A percentile compares a stretch with the other conserved stretches of the same genome.
phyloP scores from a whole-genome alignment of 345 rosid species.

The Dipteronia sinensis region DNA sequence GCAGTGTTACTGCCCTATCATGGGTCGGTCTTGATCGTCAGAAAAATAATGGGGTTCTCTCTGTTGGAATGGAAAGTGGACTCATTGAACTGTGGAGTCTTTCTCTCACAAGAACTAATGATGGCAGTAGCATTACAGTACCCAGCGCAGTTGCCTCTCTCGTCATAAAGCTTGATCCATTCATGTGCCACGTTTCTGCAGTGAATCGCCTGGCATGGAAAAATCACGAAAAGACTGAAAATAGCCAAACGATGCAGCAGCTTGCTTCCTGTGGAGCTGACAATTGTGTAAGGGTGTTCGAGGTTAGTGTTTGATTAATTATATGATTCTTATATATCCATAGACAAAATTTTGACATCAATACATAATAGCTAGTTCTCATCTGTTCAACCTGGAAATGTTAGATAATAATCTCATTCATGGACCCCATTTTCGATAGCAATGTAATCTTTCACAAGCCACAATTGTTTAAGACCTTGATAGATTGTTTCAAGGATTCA shows the following conservation, averaged over 20 bases:
- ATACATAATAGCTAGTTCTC: neutral
- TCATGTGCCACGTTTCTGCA: conserved; percentile 77
- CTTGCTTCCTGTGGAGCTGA: conserved; percentile 91
- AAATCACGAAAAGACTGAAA: conserved; percentile 37
- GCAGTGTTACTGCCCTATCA: conserved; percentile 84
- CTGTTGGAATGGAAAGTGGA: conserved; percentile 85
- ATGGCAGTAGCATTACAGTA: conserved; percentile 19
- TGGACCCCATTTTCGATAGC: neutral
- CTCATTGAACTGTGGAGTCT: conserved; percentile 72
- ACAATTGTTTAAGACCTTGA: neutral
- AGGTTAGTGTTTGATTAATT: conserved; percentile 39
- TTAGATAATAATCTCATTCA: neutral
- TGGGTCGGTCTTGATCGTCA: conserved; percentile 70
- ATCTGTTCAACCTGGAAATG: neutral
- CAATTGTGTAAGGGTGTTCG: conserved; percentile 77
- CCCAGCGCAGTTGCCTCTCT: conserved; percentile 38
- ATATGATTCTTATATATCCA: neutral
- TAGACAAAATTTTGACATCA: conserved; percentile 2
- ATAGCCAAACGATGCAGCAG: conserved; percentile 37
- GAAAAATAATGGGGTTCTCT: conserved; percentile 55
- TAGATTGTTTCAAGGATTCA: neutral
- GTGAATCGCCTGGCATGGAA: conserved; percentile 81
- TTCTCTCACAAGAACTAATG: conserved; percentile 28
- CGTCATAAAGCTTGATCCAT: conserved; percentile 46
- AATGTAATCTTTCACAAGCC: neutral